Conservation (phyloP, 306 rosid genomes). For the Ormosia emarginata region DNA sequence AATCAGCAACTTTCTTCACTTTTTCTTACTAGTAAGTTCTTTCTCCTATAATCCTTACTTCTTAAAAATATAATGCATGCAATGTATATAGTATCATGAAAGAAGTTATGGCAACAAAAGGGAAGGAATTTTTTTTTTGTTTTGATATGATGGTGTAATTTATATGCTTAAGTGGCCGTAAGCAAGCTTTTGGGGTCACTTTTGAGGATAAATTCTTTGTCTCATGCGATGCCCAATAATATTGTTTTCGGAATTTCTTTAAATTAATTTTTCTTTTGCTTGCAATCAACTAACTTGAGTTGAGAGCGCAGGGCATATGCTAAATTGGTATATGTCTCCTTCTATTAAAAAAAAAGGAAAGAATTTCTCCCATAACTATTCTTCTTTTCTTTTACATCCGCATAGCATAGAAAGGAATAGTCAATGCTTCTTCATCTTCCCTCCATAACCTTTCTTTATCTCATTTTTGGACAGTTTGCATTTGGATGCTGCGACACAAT, state of each 20-base stretch:
- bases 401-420: constrained; percentile 15
- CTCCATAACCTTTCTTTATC: constrained; percentile 8
- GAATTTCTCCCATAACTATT: constrained; percentile 2
- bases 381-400: neutral
- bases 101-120: neutral
- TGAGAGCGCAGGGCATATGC: constrained; percentile 19
- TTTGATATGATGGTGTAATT: neutral
- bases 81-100: neutral
- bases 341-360: neutral
- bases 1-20: constrained; percentile 18
- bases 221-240: constrained; percentile 35
- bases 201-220: constrained; percentile 38
- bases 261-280: neutral
- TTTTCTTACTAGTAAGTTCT: constrained; percentile 3
- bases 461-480: neutral
- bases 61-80: neutral
- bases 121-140: neutral
- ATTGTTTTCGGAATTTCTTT: constrained; percentile 20
- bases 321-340: constrained; percentile 23
- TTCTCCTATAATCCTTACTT: neutral
- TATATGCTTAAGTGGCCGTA: constrained; percentile 1
- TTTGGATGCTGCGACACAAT: neutral
- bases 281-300: constrained; percentile 17
- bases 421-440: constrained; percentile 28
- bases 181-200: constrained; percentile 7